Conservation (phyloP, 73 alveolate genomes). For the Uronychia setigera region DNA sequence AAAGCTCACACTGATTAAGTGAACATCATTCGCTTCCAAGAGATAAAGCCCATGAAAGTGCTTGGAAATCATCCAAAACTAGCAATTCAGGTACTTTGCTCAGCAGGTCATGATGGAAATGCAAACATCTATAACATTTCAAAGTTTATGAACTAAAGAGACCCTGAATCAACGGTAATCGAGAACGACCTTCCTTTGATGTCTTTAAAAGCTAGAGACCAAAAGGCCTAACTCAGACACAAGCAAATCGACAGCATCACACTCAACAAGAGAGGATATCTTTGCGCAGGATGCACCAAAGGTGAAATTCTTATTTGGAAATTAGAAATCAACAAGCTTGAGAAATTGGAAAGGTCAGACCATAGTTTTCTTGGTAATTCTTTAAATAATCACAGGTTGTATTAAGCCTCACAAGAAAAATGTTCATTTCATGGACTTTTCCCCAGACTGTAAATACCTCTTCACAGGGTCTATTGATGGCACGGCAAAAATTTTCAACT, state of each 20-base stretch:
- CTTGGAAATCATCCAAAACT: background rate
- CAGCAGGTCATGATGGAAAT: conserved; percentile 53
- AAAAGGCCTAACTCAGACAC: conserved; percentile 3
- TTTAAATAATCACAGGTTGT: background rate
- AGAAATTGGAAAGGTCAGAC: conserved; percentile 15
- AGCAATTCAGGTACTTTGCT: conserved; percentile 5
- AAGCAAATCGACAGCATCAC: conserved; percentile 49
- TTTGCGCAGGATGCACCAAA: conserved; percentile 45
- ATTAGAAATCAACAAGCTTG: conserved; percentile 21
- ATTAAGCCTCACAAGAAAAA: conserved; percentile 34
- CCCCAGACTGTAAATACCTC: conserved; percentile 56
- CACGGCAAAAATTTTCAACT: conserved; percentile 44
- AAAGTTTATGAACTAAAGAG: background rate
- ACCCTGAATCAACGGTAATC: conserved; percentile 3
- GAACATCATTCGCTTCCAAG: conserved; percentile 32
- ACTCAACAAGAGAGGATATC: conserved; percentile 34
- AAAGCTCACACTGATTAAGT: conserved; percentile 27
- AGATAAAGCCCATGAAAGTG: conserved; percentile 4
- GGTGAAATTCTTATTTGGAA: conserved; percentile 59
- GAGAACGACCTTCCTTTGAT: background rate
- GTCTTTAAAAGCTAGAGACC: conserved; percentile 5
- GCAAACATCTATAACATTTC: conserved; percentile 33
- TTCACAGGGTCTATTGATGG: conserved; percentile 70
- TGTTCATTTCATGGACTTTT: conserved; percentile 42
- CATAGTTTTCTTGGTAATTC: background rate